Percentiles rank a stretch among this genome's conserved stretches.
These are phyloP conservation scores for Aspergillus cavernicola DNA, from an alignment of 495 filamentous ascomycete genomes.

Conservation along the genomic window DNA sequence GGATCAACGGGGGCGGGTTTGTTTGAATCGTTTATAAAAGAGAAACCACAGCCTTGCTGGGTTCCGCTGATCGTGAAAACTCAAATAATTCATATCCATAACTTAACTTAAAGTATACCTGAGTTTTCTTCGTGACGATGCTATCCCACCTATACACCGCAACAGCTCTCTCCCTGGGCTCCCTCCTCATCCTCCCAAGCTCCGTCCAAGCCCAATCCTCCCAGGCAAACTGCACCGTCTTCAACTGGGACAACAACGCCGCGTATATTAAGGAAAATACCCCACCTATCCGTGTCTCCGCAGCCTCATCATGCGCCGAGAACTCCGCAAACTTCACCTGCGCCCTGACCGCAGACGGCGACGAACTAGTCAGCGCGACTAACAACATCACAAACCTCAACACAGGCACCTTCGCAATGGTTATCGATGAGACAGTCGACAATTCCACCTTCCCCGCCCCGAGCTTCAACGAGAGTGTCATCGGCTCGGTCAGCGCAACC, in stretches of 20 bases:
- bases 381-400: neutral
- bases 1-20: too few relatives aligned
- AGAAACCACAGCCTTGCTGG: too few relatives aligned
- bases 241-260: constrained; percentile 9
- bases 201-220: neutral
- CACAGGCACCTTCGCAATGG: neutral
- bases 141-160: too few relatives aligned
- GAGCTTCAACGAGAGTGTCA: neutral
- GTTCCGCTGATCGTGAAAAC: too few relatives aligned
- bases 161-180: too few relatives aligned
- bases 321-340: constrained; percentile 2
- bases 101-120: too few relatives aligned
- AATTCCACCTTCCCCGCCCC: neutral
- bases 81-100: too few relatives aligned
- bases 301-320: neutral
- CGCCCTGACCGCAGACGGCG: constrained; percentile 2
- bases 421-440: neutral
- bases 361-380: neutral
- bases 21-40: too few relatives aligned
- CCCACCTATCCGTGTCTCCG: constrained; percentile 5
- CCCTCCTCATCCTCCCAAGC: too few relatives aligned
- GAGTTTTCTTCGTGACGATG: too few relatives aligned
- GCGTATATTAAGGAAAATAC: neutral
- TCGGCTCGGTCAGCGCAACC: constrained; percentile 1
- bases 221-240: constrained; percentile 6